Evolutionary conservation across 805 yeast genomes (phyloP), one percentile per base, ranked within the genome.

Genomic region (Metschnikowia vanudenii): DNA sequence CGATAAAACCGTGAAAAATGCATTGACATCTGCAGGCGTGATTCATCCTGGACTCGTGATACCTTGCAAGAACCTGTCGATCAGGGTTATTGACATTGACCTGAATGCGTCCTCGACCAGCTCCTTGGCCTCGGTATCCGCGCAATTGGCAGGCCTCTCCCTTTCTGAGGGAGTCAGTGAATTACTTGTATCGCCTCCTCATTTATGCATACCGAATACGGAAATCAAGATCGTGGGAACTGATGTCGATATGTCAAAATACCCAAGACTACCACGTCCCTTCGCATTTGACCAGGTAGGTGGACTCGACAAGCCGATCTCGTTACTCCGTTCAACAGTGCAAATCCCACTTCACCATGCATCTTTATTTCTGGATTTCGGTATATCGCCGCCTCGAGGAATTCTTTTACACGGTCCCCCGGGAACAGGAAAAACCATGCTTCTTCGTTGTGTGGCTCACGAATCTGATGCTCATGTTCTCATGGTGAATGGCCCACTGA

Each of bases 351-450:
- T 94, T 20, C 81, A 83, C 49, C 80, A 80, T 46, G 96, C 97
- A 0, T 75, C 77, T 5, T 65, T 89, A 28, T 92, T 91, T 57
- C 74, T 83, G 7, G 81, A 86, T 45, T 94, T 92, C 69, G 90
- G 92, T n/a, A 84, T 90, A 16, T 76, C 84, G 8, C 97, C 99
- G 8, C 97, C 97, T 12, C 74, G 97, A 47, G 99, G 99, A 30
- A 81, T 92, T n/a, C 68, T 92, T 13, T 67, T 92, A 11, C 96
- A 92, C 67, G 99, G 99, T 0, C 96, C 97, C 2, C 94, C 98
- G 2, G 99, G 99, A 3, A 92, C 97, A 0, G 99, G 99, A 42
- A 92, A 92, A 63, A 87, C 97, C 1, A 80, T 91, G 88, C 74
- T 94, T 7, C 71, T 94, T 31, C 77, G 87, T 45, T 85, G 96